Evolutionary conservation across 352 stramenopile species (phyloP), one percentile per base, ranked within the genome.

Genomic region (Hyaloperonospora arabidopsidis): DNA sequence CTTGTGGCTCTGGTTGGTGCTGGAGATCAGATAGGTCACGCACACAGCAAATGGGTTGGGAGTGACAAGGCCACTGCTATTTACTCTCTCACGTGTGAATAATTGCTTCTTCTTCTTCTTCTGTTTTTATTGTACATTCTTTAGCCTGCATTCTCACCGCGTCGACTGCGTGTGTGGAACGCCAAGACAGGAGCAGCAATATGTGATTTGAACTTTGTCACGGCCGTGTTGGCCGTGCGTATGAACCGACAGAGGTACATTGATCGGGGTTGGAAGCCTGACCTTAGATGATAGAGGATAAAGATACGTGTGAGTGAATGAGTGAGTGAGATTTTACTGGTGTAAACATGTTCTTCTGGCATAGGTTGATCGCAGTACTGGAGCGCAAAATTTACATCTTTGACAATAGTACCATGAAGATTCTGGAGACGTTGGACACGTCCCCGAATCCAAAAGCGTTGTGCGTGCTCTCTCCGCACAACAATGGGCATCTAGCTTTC

Each of bases 351-450:
- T 34, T 32, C 22, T 14, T 45, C 7, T 40, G 23, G 12, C 38
- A 2, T 45, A 86, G 75, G 39, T 55, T 93, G 29, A 69, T 96
- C 12, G 86, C 88, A 11, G 83, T 95, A 32, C 69, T 97, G 14
- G 84, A 96, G 67, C 79, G 74, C 28, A 89, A 91, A 54, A 78
- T 96, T 52, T 94, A 97, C 65, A 95, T 97, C 65, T 96, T 97
- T 44, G 89, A 97, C 70, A 94, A 97, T 54, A 93, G 92, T 61
- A 88, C 87, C 34, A 96, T 97, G 87, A 93, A 96, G 63, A 89
- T 95, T 38, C 70, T 97, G 41, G 84, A 95, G 61, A 96, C 87
- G 36, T 70, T 97, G 28, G 86, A 96, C 50, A 96, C 88, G 50
- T 89, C 84, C 39, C 81, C 83, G 1, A 96, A 96, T 54, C 83